Evolutionary conservation across 75 land plant genomes (phyloP).

Genomic region (Ceratopteris richardii): DNA sequence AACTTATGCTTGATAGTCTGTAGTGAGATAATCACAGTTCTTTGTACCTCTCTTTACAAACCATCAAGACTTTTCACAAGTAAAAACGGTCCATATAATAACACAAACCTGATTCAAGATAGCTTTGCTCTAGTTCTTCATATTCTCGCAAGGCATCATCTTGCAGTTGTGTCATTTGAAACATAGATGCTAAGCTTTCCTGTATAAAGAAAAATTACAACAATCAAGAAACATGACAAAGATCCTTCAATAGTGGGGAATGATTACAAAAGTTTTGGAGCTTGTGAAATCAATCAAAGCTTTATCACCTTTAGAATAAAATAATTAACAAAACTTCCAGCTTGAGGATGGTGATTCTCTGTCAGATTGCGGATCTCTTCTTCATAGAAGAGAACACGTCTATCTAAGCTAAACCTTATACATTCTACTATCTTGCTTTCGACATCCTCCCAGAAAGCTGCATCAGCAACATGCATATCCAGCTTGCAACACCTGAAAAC

Average conservation of each 20-base stretch:
- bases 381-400: constrained; percentile 89
- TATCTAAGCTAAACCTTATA: constrained; percentile 73
- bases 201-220: constrained; percentile 17
- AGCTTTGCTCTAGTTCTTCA: constrained; percentile 89
- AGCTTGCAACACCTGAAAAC: constrained; percentile 79
- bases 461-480: constrained; percentile 64
- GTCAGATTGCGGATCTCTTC: constrained; percentile 87
- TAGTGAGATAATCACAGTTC: no score
- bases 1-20: no score
- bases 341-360: constrained; percentile 73
- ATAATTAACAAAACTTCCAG: constrained; percentile 87
- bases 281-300: no score
- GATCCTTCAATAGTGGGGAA: no score
- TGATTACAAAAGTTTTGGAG: no score
- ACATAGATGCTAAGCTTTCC: constrained; percentile 98
- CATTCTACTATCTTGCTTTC: constrained; percentile 76
- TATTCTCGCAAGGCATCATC: constrained; percentile 96
- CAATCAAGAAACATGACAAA: neutral
- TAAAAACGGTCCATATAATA: no score
- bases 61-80: no score
- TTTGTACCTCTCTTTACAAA: no score
- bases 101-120: constrained; percentile 71
- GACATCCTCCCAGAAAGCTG: constrained; percentile 86
- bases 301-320: constrained; percentile 75
- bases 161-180: constrained; percentile 82